These are phyloP conservation scores for Oryza nivara DNA, from an alignment of 176 grass and related monocot species.

Conservation along the genomic window DNA sequence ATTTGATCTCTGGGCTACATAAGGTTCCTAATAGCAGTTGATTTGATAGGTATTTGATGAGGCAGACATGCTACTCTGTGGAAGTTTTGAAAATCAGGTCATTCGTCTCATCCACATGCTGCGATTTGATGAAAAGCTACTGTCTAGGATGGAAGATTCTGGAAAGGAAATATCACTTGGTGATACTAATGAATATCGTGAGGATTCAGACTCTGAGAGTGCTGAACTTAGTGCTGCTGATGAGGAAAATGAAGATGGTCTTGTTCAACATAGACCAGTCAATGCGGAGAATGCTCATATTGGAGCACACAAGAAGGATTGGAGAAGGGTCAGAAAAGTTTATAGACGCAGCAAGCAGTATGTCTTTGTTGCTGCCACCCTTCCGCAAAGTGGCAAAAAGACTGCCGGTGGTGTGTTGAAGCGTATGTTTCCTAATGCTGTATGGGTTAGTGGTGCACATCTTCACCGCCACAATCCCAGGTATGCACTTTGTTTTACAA, in stretches of 20 bases:
- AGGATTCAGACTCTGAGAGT: slow-evolving; percentile 41
- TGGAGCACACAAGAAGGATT: slow-evolving; percentile 50
- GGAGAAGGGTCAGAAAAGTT: slow-evolving; percentile 86
- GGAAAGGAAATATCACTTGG: slow-evolving; percentile 36
- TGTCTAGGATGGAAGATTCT: slow-evolving; percentile 60
- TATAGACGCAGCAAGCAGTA: slow-evolving; percentile 95
- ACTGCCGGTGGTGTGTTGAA: slow-evolving; percentile 94
- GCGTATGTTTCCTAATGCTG: slow-evolving; percentile 87
- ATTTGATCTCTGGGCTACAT: not conserved
- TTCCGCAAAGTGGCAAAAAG: slow-evolving; percentile 86
- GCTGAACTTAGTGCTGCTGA: slow-evolving; percentile 44
- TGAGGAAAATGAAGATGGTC: slow-evolving; percentile 48
- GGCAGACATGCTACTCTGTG: slow-evolving; percentile 98
- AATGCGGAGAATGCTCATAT: slow-evolving; percentile 39
- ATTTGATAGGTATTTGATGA: slow-evolving; percentile 93
- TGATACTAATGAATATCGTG: slow-evolving; percentile 35
- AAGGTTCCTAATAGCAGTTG: slow-evolving; percentile 30
- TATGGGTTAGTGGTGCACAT: slow-evolving; percentile 82
- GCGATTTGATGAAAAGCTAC: slow-evolving; percentile 89
- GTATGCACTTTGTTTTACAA: slow-evolving; percentile 44
- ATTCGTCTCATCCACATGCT: slow-evolving; percentile 96
- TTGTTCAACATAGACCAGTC: slow-evolving; percentile 40
- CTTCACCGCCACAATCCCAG: slow-evolving; percentile 91
- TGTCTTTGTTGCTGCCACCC: slow-evolving; percentile 91
- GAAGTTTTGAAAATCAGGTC: slow-evolving; percentile 91